phyloP scores from a whole-genome alignment of 148 eudicot species.

The Simmondsia chinensis region DNA sequence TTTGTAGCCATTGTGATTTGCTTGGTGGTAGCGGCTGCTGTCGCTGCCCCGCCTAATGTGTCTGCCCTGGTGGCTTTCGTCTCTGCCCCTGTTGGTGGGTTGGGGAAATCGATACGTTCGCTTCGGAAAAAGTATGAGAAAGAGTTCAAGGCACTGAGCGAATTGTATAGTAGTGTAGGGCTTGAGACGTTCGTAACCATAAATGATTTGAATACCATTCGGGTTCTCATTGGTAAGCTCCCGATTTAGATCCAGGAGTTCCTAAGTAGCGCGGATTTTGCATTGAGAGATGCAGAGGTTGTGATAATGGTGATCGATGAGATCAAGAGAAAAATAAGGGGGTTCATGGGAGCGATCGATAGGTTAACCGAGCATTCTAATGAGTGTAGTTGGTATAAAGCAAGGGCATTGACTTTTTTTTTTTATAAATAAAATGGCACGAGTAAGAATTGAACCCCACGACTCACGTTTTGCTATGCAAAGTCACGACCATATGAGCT shows the following conservation, averaged over 20 bases:
- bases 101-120: slow-evolving; percentile 55
- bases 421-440: too few relatives aligned
- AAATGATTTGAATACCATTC: slow-evolving; percentile 33
- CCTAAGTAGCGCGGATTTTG: slow-evolving; percentile 34
- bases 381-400: slow-evolving; percentile 32
- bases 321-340: slow-evolving; percentile 33
- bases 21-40: slow-evolving; percentile 54
- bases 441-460: too few relatives aligned
- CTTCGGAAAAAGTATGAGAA: slow-evolving; percentile 39
- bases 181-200: slow-evolving; percentile 25
- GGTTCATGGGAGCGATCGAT: slow-evolving; percentile 26
- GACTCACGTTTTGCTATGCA: too few relatives aligned
- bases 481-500: too few relatives aligned
- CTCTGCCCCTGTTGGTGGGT: slow-evolving; percentile 37
- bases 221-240: slow-evolving; percentile 24
- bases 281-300: slow-evolving; percentile 19
- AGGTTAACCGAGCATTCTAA: slow-evolving; percentile 33
- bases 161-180: slow-evolving; percentile 23
- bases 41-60: slow-evolving; percentile 42
- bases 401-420: slow-evolving; percentile 36
- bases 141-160: slow-evolving; percentile 23
- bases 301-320: slow-evolving; percentile 40
- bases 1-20: slow-evolving; percentile 40
- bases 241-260: slow-evolving; percentile 30
- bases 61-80: slow-evolving; percentile 44